These are phyloP conservation scores for Saccharum spontaneum DNA, from an alignment of 176 grass and related monocot species.

Conservation along the genomic window DNA sequence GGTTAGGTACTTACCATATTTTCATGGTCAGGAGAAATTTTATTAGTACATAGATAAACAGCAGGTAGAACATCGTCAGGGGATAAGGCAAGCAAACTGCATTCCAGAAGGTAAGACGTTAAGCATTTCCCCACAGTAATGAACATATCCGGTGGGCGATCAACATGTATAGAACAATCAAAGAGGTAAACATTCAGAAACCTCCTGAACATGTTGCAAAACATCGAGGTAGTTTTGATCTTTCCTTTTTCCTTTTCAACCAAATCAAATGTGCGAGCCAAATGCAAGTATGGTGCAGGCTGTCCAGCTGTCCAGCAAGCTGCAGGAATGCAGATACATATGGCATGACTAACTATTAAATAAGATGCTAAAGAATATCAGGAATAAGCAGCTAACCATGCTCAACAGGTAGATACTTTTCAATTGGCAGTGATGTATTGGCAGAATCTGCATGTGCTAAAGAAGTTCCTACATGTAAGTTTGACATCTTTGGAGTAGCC, in stretches of 20 bases:
- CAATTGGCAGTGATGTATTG: conserved; percentile 75
- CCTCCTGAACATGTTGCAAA: conserved; percentile 98
- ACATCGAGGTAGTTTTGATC: conserved; percentile 75
- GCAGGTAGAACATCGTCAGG: conserved; percentile 89
- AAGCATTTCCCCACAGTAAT: conserved; percentile 20
- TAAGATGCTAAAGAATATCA: conserved; percentile 40
- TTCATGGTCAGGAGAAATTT: conserved; percentile 90
- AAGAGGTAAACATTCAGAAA: conserved; percentile 46
- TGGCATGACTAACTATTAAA: conserved; percentile 43
- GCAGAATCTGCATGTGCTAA: conserved; percentile 41
- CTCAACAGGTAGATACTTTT: conserved; percentile 77
- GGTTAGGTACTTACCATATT: conserved; percentile 63
- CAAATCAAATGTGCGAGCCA: conserved; percentile 89
- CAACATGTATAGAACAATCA: conserved; percentile 26
- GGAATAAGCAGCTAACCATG: conserved; percentile 65
- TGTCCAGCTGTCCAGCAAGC: conserved; percentile 95
- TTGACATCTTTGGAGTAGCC: conserved; percentile 46
- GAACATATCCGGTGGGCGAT: conserved; percentile 29
- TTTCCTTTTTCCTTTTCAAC: conserved; percentile 94
- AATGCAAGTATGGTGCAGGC: conserved; percentile 90
- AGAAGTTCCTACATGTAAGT: conserved; percentile 58
- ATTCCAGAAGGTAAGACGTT: conserved; percentile 38
- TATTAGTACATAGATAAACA: conserved; percentile 95
- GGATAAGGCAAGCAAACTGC: conserved; percentile 92
- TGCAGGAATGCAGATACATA: conserved; percentile 57